These are phyloP conservation scores for Lactarius trivialis DNA, from an alignment of 768 basidiomycete genomes.

Conservation along the genomic window DNA sequence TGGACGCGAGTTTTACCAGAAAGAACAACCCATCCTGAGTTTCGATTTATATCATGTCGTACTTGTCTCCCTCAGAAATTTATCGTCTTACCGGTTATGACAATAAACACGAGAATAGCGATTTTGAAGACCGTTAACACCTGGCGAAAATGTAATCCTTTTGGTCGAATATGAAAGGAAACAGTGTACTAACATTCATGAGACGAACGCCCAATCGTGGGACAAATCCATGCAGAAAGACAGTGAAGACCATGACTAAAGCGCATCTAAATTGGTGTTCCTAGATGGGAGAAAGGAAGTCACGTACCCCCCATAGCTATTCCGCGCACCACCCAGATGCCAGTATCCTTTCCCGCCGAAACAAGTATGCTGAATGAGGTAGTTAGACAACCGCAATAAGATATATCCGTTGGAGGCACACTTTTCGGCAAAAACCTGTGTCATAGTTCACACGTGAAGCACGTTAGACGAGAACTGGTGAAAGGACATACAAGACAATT, in stretches of 20 bases:
- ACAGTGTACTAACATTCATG: conserved; percentile 42
- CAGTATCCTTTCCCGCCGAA: conserved; percentile 35
- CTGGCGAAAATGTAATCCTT: conserved; percentile 27
- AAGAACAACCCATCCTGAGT: conserved; percentile 51
- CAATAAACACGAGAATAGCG: conserved; percentile 46
- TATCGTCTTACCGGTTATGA: conserved; percentile 37
- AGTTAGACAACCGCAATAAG: background rate
- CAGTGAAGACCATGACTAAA: conserved; percentile 45
- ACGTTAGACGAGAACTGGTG: background rate
- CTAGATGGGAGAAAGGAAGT: too few relatives aligned
- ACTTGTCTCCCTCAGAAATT: background rate
- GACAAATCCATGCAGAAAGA: conserved; percentile 45
- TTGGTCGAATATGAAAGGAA: background rate
- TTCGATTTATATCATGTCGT: background rate
- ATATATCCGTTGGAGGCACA: conserved; percentile 10
- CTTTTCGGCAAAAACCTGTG: conserved; percentile 31
- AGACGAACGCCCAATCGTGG: conserved; percentile 43
- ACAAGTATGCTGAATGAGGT: conserved; percentile 39
- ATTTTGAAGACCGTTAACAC: conserved; percentile 49
- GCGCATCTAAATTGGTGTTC: background rate
- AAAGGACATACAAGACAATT: conserved; percentile 42
- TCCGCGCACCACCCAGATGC: conserved; percentile 49
- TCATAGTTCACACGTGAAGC: background rate
- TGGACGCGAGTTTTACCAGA: conserved; percentile 49
- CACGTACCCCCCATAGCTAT: conserved; percentile 49